phyloP scores from a whole-genome alignment of 1,284 basidiomycete genomes.

The Serendipita sp. region DNA sequence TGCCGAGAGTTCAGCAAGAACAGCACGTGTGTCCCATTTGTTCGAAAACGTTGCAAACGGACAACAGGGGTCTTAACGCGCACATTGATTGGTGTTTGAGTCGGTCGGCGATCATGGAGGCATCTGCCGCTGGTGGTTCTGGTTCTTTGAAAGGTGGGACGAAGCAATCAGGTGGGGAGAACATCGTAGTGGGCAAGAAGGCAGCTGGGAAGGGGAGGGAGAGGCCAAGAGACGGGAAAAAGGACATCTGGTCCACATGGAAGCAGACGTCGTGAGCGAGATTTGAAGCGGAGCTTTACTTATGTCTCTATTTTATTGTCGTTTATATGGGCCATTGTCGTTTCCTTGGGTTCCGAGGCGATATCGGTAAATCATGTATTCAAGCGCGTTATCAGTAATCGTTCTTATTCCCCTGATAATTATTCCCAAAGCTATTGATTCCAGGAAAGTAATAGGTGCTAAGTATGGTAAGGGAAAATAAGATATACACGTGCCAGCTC shows the following conservation, averaged over 20 bases:
- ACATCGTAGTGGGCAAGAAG: no score
- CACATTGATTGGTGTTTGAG: constrained; percentile 70
- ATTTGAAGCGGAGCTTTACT: not conserved
- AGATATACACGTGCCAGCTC: not conserved
- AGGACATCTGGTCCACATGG: not conserved
- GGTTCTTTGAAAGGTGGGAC: not conserved
- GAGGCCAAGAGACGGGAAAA: not conserved
- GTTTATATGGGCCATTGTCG: no score
- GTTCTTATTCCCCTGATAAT: not conserved
- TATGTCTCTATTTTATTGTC: no score
- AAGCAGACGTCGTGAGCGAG: not conserved
- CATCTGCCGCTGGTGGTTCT: constrained; percentile 27
- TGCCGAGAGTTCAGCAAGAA: constrained; percentile 11
- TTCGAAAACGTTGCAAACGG: constrained; percentile 34
- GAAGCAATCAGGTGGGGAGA: not conserved
- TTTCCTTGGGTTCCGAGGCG: no score
- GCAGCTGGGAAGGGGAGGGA: not conserved
- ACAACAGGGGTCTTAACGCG: constrained; percentile 54
- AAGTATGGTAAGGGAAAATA: not conserved
- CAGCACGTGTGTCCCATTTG: constrained; percentile 50
- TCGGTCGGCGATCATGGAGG: constrained; percentile 50
- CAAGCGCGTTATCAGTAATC: no score
- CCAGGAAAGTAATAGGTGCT: not conserved
- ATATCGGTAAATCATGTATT: no score
- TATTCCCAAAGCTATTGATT: not conserved